These are phyloP conservation scores for Rhododendron molle DNA, from an alignment of 148 eudicot genomes.

Conservation along the genomic window DNA sequence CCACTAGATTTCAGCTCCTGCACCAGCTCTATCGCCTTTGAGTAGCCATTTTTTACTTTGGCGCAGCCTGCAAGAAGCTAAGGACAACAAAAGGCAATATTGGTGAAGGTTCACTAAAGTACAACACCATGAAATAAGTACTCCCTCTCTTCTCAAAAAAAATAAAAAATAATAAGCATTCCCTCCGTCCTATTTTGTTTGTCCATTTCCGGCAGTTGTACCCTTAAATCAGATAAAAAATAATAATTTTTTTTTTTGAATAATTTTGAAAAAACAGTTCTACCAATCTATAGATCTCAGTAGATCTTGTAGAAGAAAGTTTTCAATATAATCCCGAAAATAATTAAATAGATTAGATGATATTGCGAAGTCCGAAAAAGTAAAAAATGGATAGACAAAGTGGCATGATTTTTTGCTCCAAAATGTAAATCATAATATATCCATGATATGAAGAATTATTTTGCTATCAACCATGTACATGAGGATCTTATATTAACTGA, in stretches of 20 bases:
- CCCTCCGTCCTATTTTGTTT: not conserved
- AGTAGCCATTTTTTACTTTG: constrained; percentile 56
- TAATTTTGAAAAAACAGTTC: not conserved
- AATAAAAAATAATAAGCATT: not conserved
- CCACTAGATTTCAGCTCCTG: constrained; percentile 57
- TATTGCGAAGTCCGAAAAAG: not conserved
- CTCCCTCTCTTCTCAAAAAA: not conserved
- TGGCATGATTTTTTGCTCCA: not conserved
- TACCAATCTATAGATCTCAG: not conserved
- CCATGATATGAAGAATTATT: not conserved
- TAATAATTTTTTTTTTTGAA: not conserved
- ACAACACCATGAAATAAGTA: not conserved
- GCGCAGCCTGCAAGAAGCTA: constrained; percentile 83
- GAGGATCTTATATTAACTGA: not conserved
- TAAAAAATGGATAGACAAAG: not conserved
- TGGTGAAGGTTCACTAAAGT: not conserved
- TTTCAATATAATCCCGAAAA: not conserved
- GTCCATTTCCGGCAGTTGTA: not conserved
- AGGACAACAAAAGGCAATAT: constrained; percentile 20
- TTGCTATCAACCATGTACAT: not conserved
- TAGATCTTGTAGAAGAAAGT: not conserved
- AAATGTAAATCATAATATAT: not conserved
- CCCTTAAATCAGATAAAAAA: not conserved
- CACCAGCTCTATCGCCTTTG: constrained; percentile 65
- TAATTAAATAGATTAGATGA: not conserved